Conservation (phyloP, 768 basidiomycete genomes). For the Tricholoma sp. region DNA sequence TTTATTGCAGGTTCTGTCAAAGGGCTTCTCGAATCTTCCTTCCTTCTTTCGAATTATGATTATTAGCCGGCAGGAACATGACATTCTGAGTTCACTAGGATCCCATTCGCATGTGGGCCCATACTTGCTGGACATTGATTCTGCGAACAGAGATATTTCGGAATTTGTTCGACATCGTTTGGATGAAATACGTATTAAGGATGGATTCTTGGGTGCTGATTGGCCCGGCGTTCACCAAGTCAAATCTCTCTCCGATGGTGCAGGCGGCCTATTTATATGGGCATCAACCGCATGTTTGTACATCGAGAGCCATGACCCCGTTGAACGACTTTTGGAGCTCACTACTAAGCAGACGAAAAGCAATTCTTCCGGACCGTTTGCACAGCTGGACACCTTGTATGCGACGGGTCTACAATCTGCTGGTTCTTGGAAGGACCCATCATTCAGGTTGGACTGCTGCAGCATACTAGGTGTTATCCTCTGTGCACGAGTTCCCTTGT, state of each 20-base stretch:
- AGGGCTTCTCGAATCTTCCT: not conserved
- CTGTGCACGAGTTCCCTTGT: not conserved
- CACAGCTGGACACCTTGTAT: not conserved
- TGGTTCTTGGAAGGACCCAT: not conserved
- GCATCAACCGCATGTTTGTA: not conserved
- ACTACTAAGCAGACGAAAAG: not conserved
- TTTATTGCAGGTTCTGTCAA: not conserved
- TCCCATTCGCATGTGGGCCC: not conserved
- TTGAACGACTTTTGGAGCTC: not conserved
- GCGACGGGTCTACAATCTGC: not conserved
- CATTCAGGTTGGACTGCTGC: not conserved
- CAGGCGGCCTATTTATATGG: not conserved
- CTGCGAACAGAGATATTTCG: not conserved
- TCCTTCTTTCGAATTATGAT: not conserved
- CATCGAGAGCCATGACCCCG: not conserved
- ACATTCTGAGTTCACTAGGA: not conserved
- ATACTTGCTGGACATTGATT: not conserved
- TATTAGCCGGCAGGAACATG: not conserved
- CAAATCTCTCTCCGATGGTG: not conserved
- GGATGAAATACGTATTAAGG: not conserved
- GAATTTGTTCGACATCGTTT: not conserved
- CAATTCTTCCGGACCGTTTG: not conserved
- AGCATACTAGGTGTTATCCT: not conserved
- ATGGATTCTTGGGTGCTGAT: not conserved
- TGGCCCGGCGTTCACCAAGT: not conserved